phyloP scores from a whole-genome alignment of 495 filamentous ascomycete genomes.

The Lineolata rhizophorae region DNA sequence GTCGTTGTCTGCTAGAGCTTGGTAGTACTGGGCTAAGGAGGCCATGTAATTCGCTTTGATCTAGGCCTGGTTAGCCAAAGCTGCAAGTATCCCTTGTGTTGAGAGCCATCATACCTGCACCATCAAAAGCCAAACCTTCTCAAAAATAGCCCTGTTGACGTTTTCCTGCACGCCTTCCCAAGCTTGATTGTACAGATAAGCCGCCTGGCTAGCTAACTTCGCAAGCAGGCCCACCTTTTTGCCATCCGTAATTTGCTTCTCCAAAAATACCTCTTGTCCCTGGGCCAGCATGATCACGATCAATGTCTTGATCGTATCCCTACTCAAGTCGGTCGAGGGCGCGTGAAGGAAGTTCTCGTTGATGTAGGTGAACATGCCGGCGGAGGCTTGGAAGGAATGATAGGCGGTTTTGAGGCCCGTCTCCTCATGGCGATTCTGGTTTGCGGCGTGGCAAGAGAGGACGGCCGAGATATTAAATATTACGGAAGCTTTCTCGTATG shows the following conservation, averaged over 20 bases:
- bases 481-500: conserved; percentile 96
- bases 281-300: conserved; percentile 88
- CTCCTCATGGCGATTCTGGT: conserved; percentile 82
- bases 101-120: conserved; percentile 50
- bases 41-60: conserved; percentile 69
- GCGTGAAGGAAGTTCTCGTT: conserved; percentile 98
- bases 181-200: conserved; percentile 69
- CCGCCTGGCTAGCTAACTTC: conserved; percentile 79
- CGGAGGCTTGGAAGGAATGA: conserved; percentile 93
- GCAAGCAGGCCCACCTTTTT: conserved; percentile 88
- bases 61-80: conserved; percentile 18
- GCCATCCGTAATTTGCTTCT: conserved; percentile 81
- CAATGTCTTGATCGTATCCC: conserved; percentile 85
- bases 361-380: conserved; percentile 99
- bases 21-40: conserved; percentile 81
- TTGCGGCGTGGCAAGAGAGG: conserved; percentile 82
- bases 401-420: conserved; percentile 86
- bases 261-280: conserved; percentile 88
- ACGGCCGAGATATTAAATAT: conserved; percentile 99
- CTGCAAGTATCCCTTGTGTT: no score
- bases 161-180: conserved; percentile 82
- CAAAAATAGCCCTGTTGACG: conserved; percentile 75
- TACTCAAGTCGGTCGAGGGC: conserved; percentile 79
- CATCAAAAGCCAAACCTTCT: conserved; percentile 81
- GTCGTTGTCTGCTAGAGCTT: conserved; percentile 79